These are phyloP conservation scores for Coccomyxa subellipsoidea DNA, from an alignment of 163 green algal genomes.

Conservation along the genomic window DNA sequence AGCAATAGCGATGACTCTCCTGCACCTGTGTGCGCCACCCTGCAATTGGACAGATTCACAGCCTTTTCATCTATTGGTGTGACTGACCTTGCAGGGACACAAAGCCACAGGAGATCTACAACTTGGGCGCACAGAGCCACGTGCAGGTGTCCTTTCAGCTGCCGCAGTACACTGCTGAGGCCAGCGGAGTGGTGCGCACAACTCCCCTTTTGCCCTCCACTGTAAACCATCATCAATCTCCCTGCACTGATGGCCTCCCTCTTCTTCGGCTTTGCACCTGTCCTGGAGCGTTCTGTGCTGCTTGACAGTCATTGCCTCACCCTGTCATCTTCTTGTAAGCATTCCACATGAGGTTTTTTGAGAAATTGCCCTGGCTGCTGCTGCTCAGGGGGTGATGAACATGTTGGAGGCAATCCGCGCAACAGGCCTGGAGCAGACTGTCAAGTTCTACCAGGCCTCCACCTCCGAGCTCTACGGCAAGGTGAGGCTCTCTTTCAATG, in stretches of 20 bases:
- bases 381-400: slow-evolving; percentile 39
- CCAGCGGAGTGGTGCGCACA: slow-evolving; percentile 45
- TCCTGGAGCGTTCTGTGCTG: no score
- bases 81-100: not conserved
- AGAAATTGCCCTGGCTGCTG: no score
- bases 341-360: no score
- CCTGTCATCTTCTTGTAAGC: not conserved
- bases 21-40: no score
- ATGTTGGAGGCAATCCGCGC: slow-evolving; percentile 70
- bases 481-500: no score
- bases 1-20: no score
- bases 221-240: not conserved
- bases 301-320: not conserved
- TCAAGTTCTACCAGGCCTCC: slow-evolving; percentile 75
- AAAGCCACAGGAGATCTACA: slow-evolving; percentile 77
- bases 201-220: not conserved
- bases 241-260: not conserved
- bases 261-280: not conserved
- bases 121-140: slow-evolving; percentile 74
- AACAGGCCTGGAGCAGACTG: slow-evolving; percentile 36
- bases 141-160: slow-evolving; percentile 77
- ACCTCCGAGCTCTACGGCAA: slow-evolving; percentile 80
- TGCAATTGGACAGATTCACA: not conserved
- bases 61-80: not conserved
- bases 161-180: slow-evolving; percentile 72